Evolutionary conservation across 192 early-diverging fungal species (phyloP), one percentile per base, ranked within the genome.

Genomic region (Podila minutissima): DNA sequence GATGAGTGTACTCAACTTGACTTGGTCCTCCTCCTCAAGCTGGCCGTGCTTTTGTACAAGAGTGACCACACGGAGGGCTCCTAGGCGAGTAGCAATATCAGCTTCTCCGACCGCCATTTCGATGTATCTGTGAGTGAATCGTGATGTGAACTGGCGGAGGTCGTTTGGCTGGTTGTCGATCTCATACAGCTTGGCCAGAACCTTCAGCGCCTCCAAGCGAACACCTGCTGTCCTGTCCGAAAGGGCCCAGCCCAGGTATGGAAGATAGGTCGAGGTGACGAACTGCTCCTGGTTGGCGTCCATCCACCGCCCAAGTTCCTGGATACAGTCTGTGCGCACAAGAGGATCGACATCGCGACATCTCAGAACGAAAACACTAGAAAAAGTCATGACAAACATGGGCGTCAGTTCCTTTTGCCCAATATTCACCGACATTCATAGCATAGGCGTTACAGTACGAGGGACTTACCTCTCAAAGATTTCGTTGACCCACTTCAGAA

Each of bases 201-300:
- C 84, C n/a, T 88, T 88, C 53, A 98, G 66, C 0, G 93, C 81
- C 35, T 94, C 93, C 38, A 91, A 74, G 31, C 97, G 88, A 24
- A 93, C 93, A 28, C 82, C 69, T 5, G 94, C 88, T 22, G 66
- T 89, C 71, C 89, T 93, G 77, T 99, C 97, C 38, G 91, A 93
- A 41, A 98, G 83, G 64, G 92, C 85, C 95, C 94, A 96, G 26
- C 96, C 97, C 2, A 96, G 51, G 66, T 97, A 97, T 35, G 94
- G 86, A 24, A 97, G 70, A 76, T 97, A 94, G 38, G 82, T 62
- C 10, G 93, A 87, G 26, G 93, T 90, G 33, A 97, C 71, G 67
- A 94, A 99, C 20, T 83, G 69, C 5, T 90, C 87, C 9, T 94
- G 94, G 74, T 89, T 90, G 24, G 79, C 82, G 11, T 78, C 70